A percentile compares a stretch with the other conserved stretches of the same genome.
Evolutionary conservation across 2,329 filamentous ascomycete species (phyloP).

Genomic region (Chrysosporium queenslandicum): DNA sequence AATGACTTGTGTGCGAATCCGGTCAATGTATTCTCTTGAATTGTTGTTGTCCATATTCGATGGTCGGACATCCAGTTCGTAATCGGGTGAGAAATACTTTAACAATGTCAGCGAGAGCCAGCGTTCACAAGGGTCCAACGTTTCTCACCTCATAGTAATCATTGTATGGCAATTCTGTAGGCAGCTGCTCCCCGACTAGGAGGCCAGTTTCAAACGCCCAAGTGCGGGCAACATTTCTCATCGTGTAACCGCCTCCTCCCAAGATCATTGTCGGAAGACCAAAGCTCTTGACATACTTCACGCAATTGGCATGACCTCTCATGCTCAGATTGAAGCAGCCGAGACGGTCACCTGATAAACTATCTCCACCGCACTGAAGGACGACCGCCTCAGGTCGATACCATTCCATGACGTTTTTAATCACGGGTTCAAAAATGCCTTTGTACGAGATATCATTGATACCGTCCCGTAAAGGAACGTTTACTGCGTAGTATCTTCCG

Average conservation of each 20-base stretch:
- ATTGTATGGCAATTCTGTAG: slow-evolving; percentile 78
- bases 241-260: slow-evolving; percentile 60
- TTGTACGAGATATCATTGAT: slow-evolving; percentile 60
- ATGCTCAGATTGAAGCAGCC: slow-evolving; percentile 63
- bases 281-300: slow-evolving; percentile 59
- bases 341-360: slow-evolving; percentile 55
- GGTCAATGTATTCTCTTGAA: slow-evolving; percentile 57
- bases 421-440: slow-evolving; percentile 58
- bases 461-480: slow-evolving; percentile 59
- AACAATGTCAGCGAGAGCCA: slow-evolving; percentile 5
- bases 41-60: slow-evolving; percentile 67
- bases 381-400: slow-evolving; percentile 59
- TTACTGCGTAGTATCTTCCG: slow-evolving; percentile 59
- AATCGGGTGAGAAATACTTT: slow-evolving; percentile 59
- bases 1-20: slow-evolving; percentile 55
- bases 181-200: slow-evolving; percentile 73
- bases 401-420: slow-evolving; percentile 58
- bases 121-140: background rate
- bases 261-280: slow-evolving; percentile 55
- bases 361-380: slow-evolving; percentile 59
- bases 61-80: slow-evolving; percentile 57
- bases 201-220: slow-evolving; percentile 64
- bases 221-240: slow-evolving; percentile 54
- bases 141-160: slow-evolving; percentile 70
- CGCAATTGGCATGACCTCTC: slow-evolving; percentile 60